phyloP scores from a whole-genome alignment of 2,329 filamentous ascomycete species.

The Blumeriella jaapii region DNA sequence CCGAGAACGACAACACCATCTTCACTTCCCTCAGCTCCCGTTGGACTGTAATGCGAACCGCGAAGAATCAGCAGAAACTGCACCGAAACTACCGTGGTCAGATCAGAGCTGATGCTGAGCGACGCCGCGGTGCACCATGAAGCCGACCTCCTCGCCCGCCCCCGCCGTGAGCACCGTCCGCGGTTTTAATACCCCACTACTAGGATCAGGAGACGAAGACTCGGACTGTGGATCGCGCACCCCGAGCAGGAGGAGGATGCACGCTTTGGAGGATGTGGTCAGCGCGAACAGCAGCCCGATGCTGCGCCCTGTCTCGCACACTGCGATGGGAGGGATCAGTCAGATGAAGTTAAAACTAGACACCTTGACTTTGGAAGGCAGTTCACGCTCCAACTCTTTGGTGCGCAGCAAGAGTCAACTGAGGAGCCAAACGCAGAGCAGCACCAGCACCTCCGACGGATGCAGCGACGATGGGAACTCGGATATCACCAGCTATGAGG shows the following conservation, averaged over 20 bases:
- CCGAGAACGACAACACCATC: constrained; percentile 20
- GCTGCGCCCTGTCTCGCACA: constrained; percentile 35
- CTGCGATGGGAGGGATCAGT: constrained; percentile 62
- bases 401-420: constrained; percentile 45
- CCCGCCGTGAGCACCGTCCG: constrained; percentile 25
- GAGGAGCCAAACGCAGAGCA: constrained; percentile 43
- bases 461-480: constrained; percentile 52
- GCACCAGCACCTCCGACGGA: constrained; percentile 24
- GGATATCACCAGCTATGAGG: constrained; percentile 73
- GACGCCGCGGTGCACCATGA: constrained; percentile 28
- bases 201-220: constrained; percentile 42
- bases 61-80: constrained; percentile 24
- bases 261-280: constrained; percentile 31
- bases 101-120: constrained; percentile 26
- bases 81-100: constrained; percentile 27
- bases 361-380: constrained; percentile 53
- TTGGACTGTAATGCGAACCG: constrained; percentile 25
- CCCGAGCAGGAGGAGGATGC: constrained; percentile 25
- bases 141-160: constrained; percentile 16
- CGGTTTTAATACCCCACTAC: constrained; percentile 26
- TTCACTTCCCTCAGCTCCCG: constrained; percentile 12
- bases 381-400: constrained; percentile 42
- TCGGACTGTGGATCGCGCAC: constrained; percentile 37
- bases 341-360: constrained; percentile 75
- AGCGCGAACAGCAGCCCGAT: constrained; percentile 50